These are phyloP conservation scores for Plectosphaerella plurivora DNA, from an alignment of 2,329 filamentous ascomycete species.

Conservation along the genomic window DNA sequence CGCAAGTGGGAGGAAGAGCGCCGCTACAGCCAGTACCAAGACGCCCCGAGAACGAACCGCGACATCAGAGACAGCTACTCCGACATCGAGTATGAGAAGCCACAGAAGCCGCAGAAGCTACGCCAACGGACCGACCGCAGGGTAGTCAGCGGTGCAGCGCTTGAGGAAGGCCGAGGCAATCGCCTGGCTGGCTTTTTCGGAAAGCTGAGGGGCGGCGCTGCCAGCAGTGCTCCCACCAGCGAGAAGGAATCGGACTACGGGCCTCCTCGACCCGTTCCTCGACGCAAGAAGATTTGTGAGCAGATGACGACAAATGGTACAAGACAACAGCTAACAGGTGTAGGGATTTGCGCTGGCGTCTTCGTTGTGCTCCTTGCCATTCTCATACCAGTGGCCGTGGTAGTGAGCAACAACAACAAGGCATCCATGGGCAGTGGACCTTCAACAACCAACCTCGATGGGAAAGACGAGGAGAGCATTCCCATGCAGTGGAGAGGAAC, in stretches of 20 bases:
- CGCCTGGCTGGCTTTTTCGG: conserved; percentile 15
- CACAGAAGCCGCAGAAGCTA: conserved; percentile 28
- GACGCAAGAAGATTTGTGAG: conserved; percentile 59
- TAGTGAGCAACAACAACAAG: conserved; percentile 52
- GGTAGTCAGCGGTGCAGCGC: conserved; percentile 64
- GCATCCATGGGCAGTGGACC: conserved; percentile 6
- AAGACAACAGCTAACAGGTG: conserved; percentile 16
- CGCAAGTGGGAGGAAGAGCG: conserved; percentile 4
- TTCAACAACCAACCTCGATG: conserved; percentile 31
- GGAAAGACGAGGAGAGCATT: conserved; percentile 51
- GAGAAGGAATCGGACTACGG: conserved; percentile 44
- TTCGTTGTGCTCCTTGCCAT: conserved; percentile 56
- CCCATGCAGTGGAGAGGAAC: conserved; percentile 67
- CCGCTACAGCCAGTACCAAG: conserved; percentile 8
- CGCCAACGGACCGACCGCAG: conserved; percentile 44
- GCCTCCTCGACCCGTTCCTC: conserved; percentile 36
- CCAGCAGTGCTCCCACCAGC: conserved; percentile 42
- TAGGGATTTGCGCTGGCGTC: conserved; percentile 53
- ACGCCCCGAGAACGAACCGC: conserved; percentile 5
- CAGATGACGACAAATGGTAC: conserved; percentile 7
- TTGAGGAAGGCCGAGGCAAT: conserved; percentile 59
- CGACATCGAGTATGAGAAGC: conserved; percentile 21
- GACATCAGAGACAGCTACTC: conserved; percentile 17
- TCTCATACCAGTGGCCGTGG: conserved; percentile 63
- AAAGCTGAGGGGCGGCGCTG: conserved; percentile 37